phyloP scores from a whole-genome alignment of 129 eudicot genomes.

The Apium graveolens region DNA sequence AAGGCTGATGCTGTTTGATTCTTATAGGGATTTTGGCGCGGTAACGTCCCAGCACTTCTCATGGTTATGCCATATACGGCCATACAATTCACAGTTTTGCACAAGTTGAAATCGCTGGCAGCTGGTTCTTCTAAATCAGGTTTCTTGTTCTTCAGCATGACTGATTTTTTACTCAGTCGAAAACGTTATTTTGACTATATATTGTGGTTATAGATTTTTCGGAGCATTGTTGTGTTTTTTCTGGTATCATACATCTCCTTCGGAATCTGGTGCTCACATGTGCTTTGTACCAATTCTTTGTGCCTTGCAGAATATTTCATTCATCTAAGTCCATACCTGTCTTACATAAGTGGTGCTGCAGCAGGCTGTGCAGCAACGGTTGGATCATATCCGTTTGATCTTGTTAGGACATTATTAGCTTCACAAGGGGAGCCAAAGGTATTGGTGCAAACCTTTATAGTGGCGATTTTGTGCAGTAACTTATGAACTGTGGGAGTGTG shows the following conservation, averaged over 20 bases:
- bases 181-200: neutral
- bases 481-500: neutral
- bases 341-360: conserved; percentile 70
- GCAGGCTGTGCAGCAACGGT: conserved; percentile 93
- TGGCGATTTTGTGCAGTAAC: neutral
- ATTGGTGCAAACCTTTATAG: neutral
- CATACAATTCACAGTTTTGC: conserved; percentile 80
- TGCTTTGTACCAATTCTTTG: conserved; percentile 7
- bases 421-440: conserved; percentile 98
- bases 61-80: conserved; percentile 99
- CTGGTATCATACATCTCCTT: neutral
- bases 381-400: conserved; percentile 89
- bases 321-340: conserved; percentile 72
- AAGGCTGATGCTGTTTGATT: conserved; percentile 1
- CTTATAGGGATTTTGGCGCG: conserved; percentile 95
- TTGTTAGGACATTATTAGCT: conserved; percentile 74
- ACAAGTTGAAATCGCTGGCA: conserved; percentile 68
- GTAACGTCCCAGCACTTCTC: conserved; percentile 90
- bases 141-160: conserved; percentile 17
- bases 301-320: conserved; percentile 68
- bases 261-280: conserved; percentile 8
- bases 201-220: neutral
- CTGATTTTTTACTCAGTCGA: neutral
- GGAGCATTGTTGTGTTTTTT: neutral
- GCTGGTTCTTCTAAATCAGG: conserved; percentile 91